A percentile compares a stretch with the other conserved stretches of the same genome.
Evolutionary conservation across 1,284 basidiomycete genomes (phyloP).

Genomic region (Cryptococcus floricola): DNA sequence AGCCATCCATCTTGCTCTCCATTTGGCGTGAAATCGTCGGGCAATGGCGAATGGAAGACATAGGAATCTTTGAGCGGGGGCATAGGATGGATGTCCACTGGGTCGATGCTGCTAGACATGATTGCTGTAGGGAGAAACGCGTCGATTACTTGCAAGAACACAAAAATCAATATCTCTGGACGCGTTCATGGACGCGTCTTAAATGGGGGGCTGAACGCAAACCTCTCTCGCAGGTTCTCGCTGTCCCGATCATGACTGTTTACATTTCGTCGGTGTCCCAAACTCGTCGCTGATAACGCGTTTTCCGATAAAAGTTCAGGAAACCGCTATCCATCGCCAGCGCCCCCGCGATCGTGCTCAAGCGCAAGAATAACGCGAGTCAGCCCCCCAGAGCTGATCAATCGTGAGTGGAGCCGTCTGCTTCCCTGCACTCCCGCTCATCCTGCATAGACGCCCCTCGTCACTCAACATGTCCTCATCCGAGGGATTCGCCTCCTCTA

Average conservation of each 20-base stretch:
- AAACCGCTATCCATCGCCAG: too few relatives aligned
- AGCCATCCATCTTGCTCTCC: slow-evolving; percentile 59
- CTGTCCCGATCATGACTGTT: neutral
- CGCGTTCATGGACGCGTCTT: neutral
- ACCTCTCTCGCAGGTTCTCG: neutral
- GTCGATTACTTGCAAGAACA: neutral
- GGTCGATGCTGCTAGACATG: slow-evolving; percentile 28
- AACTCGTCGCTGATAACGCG: too few relatives aligned
- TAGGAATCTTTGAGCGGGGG: slow-evolving; percentile 67
- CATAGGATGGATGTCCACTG: slow-evolving; percentile 55
- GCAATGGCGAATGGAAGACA: slow-evolving; percentile 76
- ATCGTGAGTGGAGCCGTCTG: neutral
- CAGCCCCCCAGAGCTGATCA: too few relatives aligned
- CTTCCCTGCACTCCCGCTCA: too few relatives aligned
- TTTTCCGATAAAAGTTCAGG: neutral
- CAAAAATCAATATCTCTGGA: neutral
- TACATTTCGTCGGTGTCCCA: neutral
- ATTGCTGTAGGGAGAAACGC: neutral
- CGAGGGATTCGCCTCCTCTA: neutral
- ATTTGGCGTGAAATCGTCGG: slow-evolving; percentile 44
- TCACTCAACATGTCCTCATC: too few relatives aligned
- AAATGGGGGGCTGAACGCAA: neutral
- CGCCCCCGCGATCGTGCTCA: too few relatives aligned
- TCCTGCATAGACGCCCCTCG: too few relatives aligned
- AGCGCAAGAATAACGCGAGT: too few relatives aligned